Conservation (phyloP, 1,284 basidiomycete species). For the Bjerkandera adusta region DNA sequence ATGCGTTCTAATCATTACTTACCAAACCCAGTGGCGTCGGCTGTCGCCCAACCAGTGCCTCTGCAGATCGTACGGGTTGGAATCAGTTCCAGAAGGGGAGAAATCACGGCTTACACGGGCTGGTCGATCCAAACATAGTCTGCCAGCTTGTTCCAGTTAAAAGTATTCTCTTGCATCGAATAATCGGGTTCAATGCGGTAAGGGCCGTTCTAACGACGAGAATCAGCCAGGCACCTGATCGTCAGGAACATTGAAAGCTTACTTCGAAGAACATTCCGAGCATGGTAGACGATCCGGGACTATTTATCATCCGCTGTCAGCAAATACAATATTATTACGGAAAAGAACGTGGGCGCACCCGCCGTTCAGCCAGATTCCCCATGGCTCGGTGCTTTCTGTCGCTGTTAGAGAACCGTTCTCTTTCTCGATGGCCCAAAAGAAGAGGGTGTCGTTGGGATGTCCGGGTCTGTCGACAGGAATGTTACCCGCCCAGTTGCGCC, state of each 20-base stretch:
- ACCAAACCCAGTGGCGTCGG: conserved; percentile 41
- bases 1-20: neutral
- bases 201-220: conserved; percentile 30
- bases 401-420: conserved; percentile 57
- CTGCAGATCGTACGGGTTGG: conserved; percentile 22
- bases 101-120: conserved; percentile 42
- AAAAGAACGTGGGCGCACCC: conserved; percentile 29
- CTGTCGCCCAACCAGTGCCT: conserved; percentile 65
- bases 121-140: conserved; percentile 76
- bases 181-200: conserved; percentile 52
- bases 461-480: conserved; percentile 53
- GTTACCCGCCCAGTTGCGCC: conserved; percentile 65
- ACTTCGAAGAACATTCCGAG: conserved; percentile 65
- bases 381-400: conserved; percentile 42
- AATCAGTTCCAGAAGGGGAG: neutral
- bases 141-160: conserved; percentile 56
- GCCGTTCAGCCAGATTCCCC: conserved; percentile 77
- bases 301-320: neutral
- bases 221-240: conserved; percentile 50
- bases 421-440: conserved; percentile 70
- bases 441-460: conserved; percentile 64
- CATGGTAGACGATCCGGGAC: conserved; percentile 67
- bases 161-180: conserved; percentile 45
- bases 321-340: neutral
- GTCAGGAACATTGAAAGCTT: conserved; percentile 58